Base-by-base conservation (phyloP, 179 eudicot genomes). In the Vitellaria paradoxa region DNA sequence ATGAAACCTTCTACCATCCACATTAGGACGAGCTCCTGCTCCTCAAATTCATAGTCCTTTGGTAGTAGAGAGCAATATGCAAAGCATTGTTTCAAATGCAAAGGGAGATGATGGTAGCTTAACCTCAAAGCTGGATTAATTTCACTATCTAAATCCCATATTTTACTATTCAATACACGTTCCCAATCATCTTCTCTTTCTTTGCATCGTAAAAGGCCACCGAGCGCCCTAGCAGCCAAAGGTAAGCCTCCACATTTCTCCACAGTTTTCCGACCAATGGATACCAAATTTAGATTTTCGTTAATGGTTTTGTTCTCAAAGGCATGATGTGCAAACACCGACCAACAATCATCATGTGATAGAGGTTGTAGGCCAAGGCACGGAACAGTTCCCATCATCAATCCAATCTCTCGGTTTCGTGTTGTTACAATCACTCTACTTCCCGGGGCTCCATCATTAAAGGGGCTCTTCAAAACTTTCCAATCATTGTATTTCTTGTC, bases 371-470 rank as follows among this genome's bases (percentile, higher is more conserved):
- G 8, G 21, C 7, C 13, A 56, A 62, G 42, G 23, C 20, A n/a
- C 10, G 40, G 68, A 23, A 13, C 4, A 18, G 79, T 42, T 5
- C 66, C 40, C 70, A 75, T 55, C 9, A 46, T 46, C 3, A 42
- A 18, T 17, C 84, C 86, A 4, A 77, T 79, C 0, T 0, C 15
- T 0, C 20, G 23, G 24, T 30, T 45, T 4, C 81, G 70, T 4
- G 86, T 80, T 0, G 86, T 80, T 45, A 79, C 78, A 6, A 84
- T 66, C 40, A 81, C 42, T 42, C 40, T 76, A 45, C 87, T 78
- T 3, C 76, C 78, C 0, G 3, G 24, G 7, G 74, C 78, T 0
- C 63, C 80, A 66, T 12, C 56, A 20, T 18, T 30, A 5, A 81
- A 57, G 1, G 68, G 72, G 26, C n/a, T 64, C 8, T 15, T 59